Evolutionary conservation across 257 asterid species (phyloP).

Genomic region (Coffea canephora): DNA sequence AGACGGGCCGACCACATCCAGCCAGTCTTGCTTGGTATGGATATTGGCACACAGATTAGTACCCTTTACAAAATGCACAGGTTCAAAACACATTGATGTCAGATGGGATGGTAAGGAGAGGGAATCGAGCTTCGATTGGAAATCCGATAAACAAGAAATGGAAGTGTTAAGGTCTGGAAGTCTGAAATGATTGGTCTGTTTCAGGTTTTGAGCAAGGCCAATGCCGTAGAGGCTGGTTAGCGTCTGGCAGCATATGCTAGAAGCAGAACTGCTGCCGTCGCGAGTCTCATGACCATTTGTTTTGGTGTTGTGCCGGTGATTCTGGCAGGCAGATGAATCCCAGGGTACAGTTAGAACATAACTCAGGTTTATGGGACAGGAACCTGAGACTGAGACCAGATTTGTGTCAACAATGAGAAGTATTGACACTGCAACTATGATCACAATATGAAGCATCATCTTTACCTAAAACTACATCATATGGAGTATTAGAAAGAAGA

Average conservation of each 20-base stretch:
- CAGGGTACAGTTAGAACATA: slow-evolving; percentile 53
- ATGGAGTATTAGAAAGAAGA: background rate
- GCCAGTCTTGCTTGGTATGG: slow-evolving; percentile 65
- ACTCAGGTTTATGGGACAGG: slow-evolving; percentile 45
- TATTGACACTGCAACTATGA: slow-evolving; percentile 2
- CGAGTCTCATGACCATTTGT: background rate
- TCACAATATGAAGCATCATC: slow-evolving; percentile 11
- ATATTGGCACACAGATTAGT: slow-evolving; percentile 61
- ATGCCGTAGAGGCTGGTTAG: slow-evolving; percentile 66
- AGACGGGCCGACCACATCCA: slow-evolving; percentile 44
- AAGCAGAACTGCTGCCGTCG: background rate
- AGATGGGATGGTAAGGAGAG: slow-evolving; percentile 48
- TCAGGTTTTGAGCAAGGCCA: slow-evolving; percentile 54
- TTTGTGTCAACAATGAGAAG: slow-evolving; percentile 18
- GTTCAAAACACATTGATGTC: slow-evolving; percentile 62
- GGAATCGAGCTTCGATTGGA: slow-evolving; percentile 54
- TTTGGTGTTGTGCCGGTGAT: background rate
- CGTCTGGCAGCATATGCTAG: slow-evolving; percentile 59
- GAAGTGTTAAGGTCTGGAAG: slow-evolving; percentile 67
- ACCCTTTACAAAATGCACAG: slow-evolving; percentile 55
- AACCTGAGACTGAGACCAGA: slow-evolving; percentile 24
- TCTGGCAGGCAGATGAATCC: slow-evolving; percentile 53
- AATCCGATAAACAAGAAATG: slow-evolving; percentile 63
- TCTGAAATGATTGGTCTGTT: slow-evolving; percentile 50
- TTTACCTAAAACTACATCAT: background rate